phyloP scores from a whole-genome alignment of 108 stramenopile genomes.

The Pseudonitzschia delicatissima region DNA sequence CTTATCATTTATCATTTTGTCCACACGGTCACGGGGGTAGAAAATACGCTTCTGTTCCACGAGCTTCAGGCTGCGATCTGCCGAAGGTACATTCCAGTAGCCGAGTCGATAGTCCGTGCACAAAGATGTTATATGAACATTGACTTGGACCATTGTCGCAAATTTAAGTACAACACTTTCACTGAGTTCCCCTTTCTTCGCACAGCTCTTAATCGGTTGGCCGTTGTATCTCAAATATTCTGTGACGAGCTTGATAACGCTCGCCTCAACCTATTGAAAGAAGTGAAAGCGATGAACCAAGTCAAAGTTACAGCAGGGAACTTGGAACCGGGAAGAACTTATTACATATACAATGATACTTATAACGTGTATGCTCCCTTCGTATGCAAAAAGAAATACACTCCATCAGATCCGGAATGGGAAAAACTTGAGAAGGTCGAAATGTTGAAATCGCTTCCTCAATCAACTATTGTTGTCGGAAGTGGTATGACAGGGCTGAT shows the following conservation, averaged over 20 bases:
- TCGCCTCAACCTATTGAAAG: conserved; percentile 28
- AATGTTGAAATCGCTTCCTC: conserved; percentile 31
- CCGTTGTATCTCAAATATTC: conserved; percentile 30
- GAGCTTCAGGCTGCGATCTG: not conserved
- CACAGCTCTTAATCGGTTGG: conserved; percentile 21
- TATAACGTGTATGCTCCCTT: conserved; percentile 25
- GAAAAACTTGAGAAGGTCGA: conserved; percentile 13
- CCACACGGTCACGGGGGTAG: conserved; percentile 23
- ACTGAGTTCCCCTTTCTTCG: conserved; percentile 41
- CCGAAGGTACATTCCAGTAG: conserved; percentile 36
- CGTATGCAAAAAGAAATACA: conserved; percentile 13
- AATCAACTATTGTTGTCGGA: conserved; percentile 30
- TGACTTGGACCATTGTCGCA: conserved; percentile 38
- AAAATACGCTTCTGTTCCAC: conserved; percentile 2
- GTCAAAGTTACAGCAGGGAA: conserved; percentile 17
- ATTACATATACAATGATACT: conserved; percentile 18
- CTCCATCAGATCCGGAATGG: conserved; percentile 33
- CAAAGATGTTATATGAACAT: conserved; percentile 40
- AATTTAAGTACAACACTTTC: conserved; percentile 38
- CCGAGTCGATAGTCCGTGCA: conserved; percentile 40
- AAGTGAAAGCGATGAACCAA: conserved; percentile 28
- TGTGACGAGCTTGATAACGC: conserved; percentile 41
- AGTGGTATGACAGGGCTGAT: conserved; percentile 35
- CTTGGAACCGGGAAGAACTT: conserved; percentile 27
- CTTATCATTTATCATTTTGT: conserved; percentile 19